A percentile compares a stretch with the other conserved stretches of the same genome.
Evolutionary conservation across 208 protist species (phyloP).

Genomic region (Histomonas meleagridis): DNA sequence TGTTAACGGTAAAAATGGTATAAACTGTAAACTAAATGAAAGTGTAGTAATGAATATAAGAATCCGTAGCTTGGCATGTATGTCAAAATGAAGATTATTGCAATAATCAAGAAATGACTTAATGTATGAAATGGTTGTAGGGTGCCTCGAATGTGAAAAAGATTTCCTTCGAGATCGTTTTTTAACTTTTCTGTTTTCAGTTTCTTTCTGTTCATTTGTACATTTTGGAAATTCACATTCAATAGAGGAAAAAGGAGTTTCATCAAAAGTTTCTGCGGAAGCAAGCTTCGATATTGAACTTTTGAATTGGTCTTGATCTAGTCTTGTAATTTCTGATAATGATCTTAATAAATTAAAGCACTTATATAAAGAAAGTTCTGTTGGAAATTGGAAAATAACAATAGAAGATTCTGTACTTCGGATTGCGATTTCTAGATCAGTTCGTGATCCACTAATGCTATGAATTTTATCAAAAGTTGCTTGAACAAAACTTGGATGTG

Average conservation of each 20-base stretch:
- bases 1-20: background rate
- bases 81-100: conserved; percentile 2
- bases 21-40: background rate
- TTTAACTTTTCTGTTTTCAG: background rate
- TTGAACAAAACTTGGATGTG: background rate
- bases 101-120: conserved; percentile 15
- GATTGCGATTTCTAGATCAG: background rate
- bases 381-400: background rate
- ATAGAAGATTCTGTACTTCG: background rate
- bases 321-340: background rate
- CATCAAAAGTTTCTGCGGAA: background rate
- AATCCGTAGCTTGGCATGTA: background rate
- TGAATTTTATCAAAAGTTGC: background rate
- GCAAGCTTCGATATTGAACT: background rate
- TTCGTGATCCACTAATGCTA: background rate
- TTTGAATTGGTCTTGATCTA: background rate
- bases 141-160: background rate
- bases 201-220: background rate
- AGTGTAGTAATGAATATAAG: background rate
- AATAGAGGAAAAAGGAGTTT: background rate
- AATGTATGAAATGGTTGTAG: background rate
- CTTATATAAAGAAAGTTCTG: background rate
- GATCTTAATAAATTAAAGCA: background rate
- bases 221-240: conserved; percentile 10
- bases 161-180: background rate